Base-by-base conservation (phyloP, 352 stramenopile species). In the Thalassiosira hispida region DNA sequence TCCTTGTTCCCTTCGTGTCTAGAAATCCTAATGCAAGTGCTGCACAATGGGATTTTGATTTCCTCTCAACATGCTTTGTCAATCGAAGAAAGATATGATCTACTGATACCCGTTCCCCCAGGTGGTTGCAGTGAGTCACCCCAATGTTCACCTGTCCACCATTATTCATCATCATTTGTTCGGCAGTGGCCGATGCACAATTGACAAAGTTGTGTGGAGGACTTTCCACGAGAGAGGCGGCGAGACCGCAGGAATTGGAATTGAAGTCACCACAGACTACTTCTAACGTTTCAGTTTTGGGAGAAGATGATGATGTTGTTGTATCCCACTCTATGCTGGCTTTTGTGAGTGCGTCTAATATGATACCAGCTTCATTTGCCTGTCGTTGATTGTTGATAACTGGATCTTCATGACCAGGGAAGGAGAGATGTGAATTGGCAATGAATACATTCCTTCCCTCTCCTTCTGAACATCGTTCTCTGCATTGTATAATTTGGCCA, bases 31-130 rank as follows among this genome's bases (percentile, higher is more conserved):
- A 64, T 33, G 69, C 56, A 25, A 73, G 40, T n/a, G 76, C 76
- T 12, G 76, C 46, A 59, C 73, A 81, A 29, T n/a, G 38, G n/a
- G n/a, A 29, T 66, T 38, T 51, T 35, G 29, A 23, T 38, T 51
- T 74, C 9, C 22, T 66, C 29, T 44, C 9, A 22, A 47, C 8
- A 9, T 8, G 31, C 8, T 38, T 38, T 8, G 31, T 40, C 14
- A 74, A 64, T 29, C 68, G 62, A 16, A 80, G 62, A 52, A 84
- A 79, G 23, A 84, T 72, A 31, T 84, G 76, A 65, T 84, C 76
- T 7, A 84, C 76, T 20, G 52, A 72, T 0, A 84, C 76, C n/a
- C 38, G 59, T 42, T 84, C 44, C 11, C 76, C 76, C 2, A 79
- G 56, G 49, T 84, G 76, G 71, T 79, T 75, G 33, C 59, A 69